Evolutionary conservation across 345 rosid species (phyloP).

Genomic region (Eutrema japonicum): DNA sequence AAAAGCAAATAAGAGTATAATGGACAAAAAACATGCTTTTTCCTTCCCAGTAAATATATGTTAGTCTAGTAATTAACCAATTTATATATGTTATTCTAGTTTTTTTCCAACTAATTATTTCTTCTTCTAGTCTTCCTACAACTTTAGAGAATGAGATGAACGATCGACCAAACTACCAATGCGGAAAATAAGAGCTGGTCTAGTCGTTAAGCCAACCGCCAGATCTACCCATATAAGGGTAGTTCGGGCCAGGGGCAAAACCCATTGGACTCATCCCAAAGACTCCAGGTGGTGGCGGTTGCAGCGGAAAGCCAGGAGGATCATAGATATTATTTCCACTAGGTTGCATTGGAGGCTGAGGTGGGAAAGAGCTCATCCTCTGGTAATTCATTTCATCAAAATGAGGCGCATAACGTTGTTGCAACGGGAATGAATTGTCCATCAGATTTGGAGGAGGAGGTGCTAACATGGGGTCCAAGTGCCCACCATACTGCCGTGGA

Average conservation of each 20-base stretch:
- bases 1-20: too few species aligned
- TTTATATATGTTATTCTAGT: too few species aligned
- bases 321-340: slow-evolving; percentile 24
- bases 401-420: slow-evolving; percentile 67
- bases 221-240: slow-evolving; percentile 40
- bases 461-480: slow-evolving; percentile 43
- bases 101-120: too few species aligned
- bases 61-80: too few species aligned
- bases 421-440: slow-evolving; percentile 52
- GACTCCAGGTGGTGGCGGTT: slow-evolving; percentile 29
- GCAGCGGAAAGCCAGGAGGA: slow-evolving; percentile 31
- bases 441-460: slow-evolving; percentile 45
- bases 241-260: slow-evolving; percentile 59
- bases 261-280: slow-evolving; percentile 37
- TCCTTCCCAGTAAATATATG: too few species aligned
- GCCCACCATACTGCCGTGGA: slow-evolving; percentile 40
- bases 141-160: slow-evolving; percentile 1
- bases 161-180: slow-evolving; percentile 17
- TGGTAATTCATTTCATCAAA: slow-evolving; percentile 60
- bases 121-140: slow-evolving; percentile 27
- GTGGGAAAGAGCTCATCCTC: slow-evolving; percentile 46
- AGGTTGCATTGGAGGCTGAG: slow-evolving; percentile 47
- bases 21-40: too few species aligned
- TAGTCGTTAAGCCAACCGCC: slow-evolving; percentile 81
- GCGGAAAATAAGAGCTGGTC: slow-evolving; percentile 21